Evolutionary conservation across 2,329 filamentous ascomycete genomes (phyloP).

Genomic region (Nigrospora osmanthi): DNA sequence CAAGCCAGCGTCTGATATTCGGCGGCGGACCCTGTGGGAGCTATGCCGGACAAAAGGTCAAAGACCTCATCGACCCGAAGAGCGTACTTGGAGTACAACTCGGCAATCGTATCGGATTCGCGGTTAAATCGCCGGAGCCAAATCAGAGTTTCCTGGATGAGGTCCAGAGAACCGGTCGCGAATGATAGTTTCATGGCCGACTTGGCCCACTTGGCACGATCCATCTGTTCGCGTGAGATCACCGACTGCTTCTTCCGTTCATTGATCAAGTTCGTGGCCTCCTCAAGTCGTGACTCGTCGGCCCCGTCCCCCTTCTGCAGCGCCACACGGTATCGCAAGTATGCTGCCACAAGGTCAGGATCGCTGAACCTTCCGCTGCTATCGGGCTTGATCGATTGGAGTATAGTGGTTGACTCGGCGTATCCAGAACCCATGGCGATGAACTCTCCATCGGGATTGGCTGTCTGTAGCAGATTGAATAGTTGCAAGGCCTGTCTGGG

Average conservation of each 20-base stretch:
- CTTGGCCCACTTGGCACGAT: background rate
- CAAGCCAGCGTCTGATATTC: background rate
- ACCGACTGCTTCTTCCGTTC: slow-evolving; percentile 1
- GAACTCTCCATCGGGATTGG: background rate
- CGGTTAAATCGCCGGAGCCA: slow-evolving; percentile 10
- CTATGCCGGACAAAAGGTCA: slow-evolving; percentile 7
- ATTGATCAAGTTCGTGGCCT: background rate
- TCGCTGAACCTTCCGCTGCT: background rate
- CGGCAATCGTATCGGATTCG: slow-evolving; percentile 1
- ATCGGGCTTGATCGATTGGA: background rate
- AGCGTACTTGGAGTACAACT: background rate
- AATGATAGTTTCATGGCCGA: slow-evolving; percentile 6
- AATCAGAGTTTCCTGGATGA: slow-evolving; percentile 6
- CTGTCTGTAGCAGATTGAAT: background rate
- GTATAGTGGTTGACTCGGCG: background rate
- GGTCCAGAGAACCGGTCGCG: slow-evolving; percentile 8
- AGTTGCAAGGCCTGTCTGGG: background rate
- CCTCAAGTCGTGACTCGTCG: background rate
- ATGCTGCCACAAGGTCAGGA: background rate
- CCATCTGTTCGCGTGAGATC: background rate
- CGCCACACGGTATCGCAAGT: background rate
- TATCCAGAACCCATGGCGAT: background rate
- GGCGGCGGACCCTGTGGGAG: background rate
- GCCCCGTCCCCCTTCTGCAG: background rate
- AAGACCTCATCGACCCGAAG: slow-evolving; percentile 3